These are phyloP conservation scores for Rhinocladiella mackenziei DNA, from an alignment of 2,329 filamentous ascomycete species.

Conservation along the genomic window DNA sequence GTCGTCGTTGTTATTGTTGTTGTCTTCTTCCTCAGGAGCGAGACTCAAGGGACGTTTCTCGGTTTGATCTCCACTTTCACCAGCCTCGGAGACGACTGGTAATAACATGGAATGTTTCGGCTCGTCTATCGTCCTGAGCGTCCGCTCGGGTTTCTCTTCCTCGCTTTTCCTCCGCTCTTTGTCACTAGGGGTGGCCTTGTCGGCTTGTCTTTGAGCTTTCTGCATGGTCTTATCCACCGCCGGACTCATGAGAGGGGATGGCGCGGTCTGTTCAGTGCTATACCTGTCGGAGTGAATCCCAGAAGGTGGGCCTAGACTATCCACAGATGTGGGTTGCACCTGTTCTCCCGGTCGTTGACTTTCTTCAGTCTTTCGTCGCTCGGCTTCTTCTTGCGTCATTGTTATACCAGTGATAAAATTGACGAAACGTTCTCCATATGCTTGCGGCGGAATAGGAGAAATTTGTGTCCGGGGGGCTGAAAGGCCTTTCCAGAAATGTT, in stretches of 20 bases:
- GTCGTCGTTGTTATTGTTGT: slow-evolving; percentile 1
- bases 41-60: slow-evolving; percentile 24
- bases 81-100: slow-evolving; percentile 87
- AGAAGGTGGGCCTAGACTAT: slow-evolving; percentile 31
- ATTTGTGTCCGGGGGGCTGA: slow-evolving; percentile 80
- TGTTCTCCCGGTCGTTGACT: slow-evolving; percentile 14
- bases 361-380: slow-evolving; percentile 44
- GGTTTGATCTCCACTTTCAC: slow-evolving; percentile 61
- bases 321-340: slow-evolving; percentile 22
- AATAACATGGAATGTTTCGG: slow-evolving; percentile 55
- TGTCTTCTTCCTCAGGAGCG: slow-evolving; percentile 5
- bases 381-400: slow-evolving; percentile 80
- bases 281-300: slow-evolving; percentile 30
- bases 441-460: slow-evolving; percentile 81
- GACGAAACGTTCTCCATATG: slow-evolving; percentile 91
- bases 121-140: slow-evolving; percentile 56
- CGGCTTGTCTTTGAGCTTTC: slow-evolving; percentile 58
- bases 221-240: slow-evolving; percentile 54
- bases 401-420: slow-evolving; percentile 88
- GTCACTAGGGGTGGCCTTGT: slow-evolving; percentile 51
- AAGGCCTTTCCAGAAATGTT: slow-evolving; percentile 95
- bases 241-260: slow-evolving; percentile 30
- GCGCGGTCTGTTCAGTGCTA: slow-evolving; percentile 20
- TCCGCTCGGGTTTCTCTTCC: slow-evolving; percentile 60
- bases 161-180: slow-evolving; percentile 45